phyloP scores from a whole-genome alignment of 768 basidiomycete species.

The Psilocybe tampanensis region DNA sequence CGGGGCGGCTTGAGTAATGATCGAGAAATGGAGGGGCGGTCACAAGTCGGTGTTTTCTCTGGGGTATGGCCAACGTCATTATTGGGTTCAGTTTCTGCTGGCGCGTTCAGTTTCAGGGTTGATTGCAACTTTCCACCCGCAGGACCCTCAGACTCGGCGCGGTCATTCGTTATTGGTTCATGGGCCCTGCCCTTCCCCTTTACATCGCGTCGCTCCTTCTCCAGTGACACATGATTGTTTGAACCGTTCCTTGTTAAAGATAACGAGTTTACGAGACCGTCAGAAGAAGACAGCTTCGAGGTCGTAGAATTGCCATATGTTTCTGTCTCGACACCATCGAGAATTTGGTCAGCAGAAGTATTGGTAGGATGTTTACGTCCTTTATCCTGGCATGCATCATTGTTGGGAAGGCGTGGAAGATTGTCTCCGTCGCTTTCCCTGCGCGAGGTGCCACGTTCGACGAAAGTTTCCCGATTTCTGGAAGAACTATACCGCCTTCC shows the following conservation, averaged over 20 bases:
- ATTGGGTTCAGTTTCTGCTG: not conserved
- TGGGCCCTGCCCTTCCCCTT: constrained; percentile 17
- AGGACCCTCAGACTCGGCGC: not conserved
- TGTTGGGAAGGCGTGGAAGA: constrained; percentile 2
- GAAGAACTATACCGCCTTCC: constrained; percentile 29
- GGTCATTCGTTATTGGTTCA: not conserved
- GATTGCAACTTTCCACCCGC: constrained; percentile 1
- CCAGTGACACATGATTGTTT: not conserved
- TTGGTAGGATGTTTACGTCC: constrained; percentile 4
- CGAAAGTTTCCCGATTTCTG: not conserved
- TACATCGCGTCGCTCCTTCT: constrained; percentile 1
- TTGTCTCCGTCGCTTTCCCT: not conserved
- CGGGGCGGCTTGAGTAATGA: constrained; percentile 28
- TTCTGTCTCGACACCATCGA: not conserved
- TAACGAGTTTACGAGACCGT: not conserved
- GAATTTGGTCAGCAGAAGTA: constrained; percentile 1
- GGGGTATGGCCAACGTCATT: not conserved
- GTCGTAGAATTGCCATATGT: constrained; percentile 4
- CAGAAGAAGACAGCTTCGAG: not conserved
- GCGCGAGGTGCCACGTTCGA: not conserved
- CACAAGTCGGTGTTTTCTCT: not conserved
- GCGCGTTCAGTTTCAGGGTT: not conserved
- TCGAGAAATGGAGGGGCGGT: not conserved
- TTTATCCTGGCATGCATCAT: constrained; percentile 1
- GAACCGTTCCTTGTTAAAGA: constrained; percentile 4